Evolutionary conservation across 768 basidiomycete genomes (phyloP).

Genomic region (Mycena metata): DNA sequence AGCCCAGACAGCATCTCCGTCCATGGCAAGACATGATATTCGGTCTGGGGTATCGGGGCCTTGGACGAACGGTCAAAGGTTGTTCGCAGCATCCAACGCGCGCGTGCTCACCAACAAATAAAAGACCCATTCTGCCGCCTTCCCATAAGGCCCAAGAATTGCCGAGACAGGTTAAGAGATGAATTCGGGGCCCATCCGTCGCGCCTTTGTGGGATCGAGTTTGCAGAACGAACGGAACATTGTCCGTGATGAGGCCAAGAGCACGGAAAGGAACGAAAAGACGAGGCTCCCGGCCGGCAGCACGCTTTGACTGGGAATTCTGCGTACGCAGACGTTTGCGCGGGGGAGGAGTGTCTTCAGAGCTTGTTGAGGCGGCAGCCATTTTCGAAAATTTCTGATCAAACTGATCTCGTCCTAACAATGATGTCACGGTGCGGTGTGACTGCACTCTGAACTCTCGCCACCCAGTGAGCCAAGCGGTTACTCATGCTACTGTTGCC

Average conservation of each 20-base stretch:
- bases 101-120: slow-evolving; percentile 89
- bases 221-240: slow-evolving; percentile 90
- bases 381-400: not conserved
- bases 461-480: too few relatives aligned
- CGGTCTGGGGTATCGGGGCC: slow-evolving; percentile 85
- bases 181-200: slow-evolving; percentile 84
- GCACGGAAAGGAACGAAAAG: slow-evolving; percentile 96
- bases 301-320: slow-evolving; percentile 41
- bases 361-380: slow-evolving; percentile 32
- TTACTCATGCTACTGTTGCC: too few relatives aligned
- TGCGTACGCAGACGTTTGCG: slow-evolving; percentile 63
- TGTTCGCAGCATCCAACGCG: slow-evolving; percentile 17
- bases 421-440: not conserved
- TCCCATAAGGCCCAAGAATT: slow-evolving; percentile 97
- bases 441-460: too few relatives aligned
- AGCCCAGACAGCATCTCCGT: slow-evolving; percentile 89
- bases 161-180: slow-evolving; percentile 90
- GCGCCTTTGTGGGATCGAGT: slow-evolving; percentile 88
- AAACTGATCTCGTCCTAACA: not conserved
- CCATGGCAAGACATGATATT: slow-evolving; percentile 84
- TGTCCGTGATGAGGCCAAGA: slow-evolving; percentile 93
- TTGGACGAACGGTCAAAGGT: slow-evolving; percentile 47
- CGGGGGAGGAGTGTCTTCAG: slow-evolving; percentile 55
- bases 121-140: slow-evolving; percentile 89
- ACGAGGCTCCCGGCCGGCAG: slow-evolving; percentile 51